Conservation (phyloP, 768 basidiomycete species). For the Pleurotus salmoneostramineus region DNA sequence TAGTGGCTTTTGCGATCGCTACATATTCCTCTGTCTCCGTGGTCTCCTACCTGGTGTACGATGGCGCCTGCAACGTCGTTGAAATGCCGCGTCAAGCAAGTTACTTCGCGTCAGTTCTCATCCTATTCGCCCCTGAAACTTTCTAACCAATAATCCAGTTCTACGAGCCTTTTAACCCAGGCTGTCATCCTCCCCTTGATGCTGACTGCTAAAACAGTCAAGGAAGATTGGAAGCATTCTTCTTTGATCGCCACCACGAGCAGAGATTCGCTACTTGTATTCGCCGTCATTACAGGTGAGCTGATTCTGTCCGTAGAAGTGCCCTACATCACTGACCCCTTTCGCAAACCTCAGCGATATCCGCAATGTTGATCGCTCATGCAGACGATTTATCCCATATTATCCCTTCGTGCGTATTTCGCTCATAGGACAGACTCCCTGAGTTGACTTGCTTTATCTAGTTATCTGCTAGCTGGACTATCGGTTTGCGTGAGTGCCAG, state of each 20-base stretch:
- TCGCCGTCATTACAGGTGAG: neutral
- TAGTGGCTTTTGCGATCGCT: neutral
- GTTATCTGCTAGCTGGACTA: neutral
- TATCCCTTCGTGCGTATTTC: neutral
- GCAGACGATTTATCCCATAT: neutral
- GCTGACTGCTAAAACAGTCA: neutral
- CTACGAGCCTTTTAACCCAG: neutral
- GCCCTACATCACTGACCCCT: neutral
- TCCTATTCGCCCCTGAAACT: neutral
- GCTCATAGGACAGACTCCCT: neutral
- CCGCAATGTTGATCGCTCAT: neutral
- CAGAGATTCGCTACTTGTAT: neutral
- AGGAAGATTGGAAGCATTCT: neutral
- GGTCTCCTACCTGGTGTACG: neutral
- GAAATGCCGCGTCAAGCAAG: neutral
- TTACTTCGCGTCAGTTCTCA: neutral
- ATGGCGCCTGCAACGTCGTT: neutral
- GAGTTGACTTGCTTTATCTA: neutral
- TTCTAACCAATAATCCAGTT: neutral
- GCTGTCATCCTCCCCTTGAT: neutral
- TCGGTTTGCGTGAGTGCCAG: neutral
- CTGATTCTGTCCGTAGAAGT: neutral
- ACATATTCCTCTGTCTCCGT: neutral
- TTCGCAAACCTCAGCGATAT: neutral
- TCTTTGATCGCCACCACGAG: conserved; percentile 1